Conservation (phyloP, 2,329 filamentous ascomycete genomes). For the Alternaria sp. region DNA sequence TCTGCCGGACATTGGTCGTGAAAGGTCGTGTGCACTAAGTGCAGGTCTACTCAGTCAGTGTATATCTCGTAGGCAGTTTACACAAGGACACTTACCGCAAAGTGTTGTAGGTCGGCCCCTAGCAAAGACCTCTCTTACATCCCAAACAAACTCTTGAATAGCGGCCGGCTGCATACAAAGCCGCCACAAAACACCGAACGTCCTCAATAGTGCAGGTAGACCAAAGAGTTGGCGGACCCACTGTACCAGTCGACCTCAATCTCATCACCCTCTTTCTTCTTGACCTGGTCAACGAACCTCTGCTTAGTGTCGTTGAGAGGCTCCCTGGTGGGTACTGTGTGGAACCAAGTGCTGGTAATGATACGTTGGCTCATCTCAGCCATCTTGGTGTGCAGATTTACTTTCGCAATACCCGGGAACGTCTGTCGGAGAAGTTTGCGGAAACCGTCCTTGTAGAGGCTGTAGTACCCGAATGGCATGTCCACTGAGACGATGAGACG, state of each 20-base stretch:
- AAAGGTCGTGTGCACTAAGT: not conserved
- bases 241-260: constrained; percentile 9
- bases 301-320: constrained; percentile 3
- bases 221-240: not conserved
- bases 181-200: not conserved
- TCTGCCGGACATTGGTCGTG: not conserved
- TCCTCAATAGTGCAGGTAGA: not conserved
- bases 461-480: constrained; percentile 12
- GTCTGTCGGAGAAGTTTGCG: constrained; percentile 10
- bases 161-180: not conserved
- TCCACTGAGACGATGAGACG: constrained; percentile 15
- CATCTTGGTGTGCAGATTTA: constrained; percentile 11
- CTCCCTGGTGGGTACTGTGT: not conserved
- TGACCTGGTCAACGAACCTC: constrained; percentile 4
- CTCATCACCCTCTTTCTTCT: constrained; percentile 9
- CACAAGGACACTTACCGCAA: not conserved
- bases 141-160: not conserved
- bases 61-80: not conserved
- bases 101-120: not conserved
- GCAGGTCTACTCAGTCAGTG: not conserved
- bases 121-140: no score
- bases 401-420: constrained; percentile 15
- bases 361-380: not conserved
- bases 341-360: not conserved
- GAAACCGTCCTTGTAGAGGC: constrained; percentile 6